These are phyloP conservation scores for Fusarium bulbicola DNA, from an alignment of 2,329 filamentous ascomycete genomes.

Conservation along the genomic window DNA sequence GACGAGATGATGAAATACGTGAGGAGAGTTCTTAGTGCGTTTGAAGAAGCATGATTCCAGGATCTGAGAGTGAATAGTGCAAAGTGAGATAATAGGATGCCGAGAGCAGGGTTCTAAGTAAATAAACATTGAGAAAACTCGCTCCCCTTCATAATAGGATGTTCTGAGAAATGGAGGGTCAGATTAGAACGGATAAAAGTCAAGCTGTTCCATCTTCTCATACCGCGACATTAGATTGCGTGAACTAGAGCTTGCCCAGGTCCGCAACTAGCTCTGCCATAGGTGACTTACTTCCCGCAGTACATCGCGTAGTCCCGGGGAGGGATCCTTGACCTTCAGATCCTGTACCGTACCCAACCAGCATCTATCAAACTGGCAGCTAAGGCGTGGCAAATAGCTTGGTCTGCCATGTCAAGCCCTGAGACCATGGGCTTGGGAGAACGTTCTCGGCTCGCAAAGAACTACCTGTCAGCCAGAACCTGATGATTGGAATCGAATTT, in stretches of 20 bases:
- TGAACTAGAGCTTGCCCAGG: fast-evolving
- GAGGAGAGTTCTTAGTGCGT: not conserved
- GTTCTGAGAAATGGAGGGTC: no score
- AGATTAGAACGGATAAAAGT: no score
- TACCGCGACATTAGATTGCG: not conserved
- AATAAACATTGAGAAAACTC: not conserved
- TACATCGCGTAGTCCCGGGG: fast-evolving
- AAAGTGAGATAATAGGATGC: no score
- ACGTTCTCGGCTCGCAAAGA: not conserved
- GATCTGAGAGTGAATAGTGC: not conserved
- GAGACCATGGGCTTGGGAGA: not conserved
- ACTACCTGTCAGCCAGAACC: not conserved
- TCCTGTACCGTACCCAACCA: not conserved
- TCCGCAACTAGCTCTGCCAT: not conserved
- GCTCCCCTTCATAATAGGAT: not conserved
- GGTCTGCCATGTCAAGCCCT: not conserved
- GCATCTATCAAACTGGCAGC: not conserved
- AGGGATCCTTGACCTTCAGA: not conserved
- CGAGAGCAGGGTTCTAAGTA: not conserved
- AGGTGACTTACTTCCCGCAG: not conserved
- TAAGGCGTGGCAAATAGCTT: not conserved
- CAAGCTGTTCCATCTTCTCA: not conserved
- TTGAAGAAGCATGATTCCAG: not conserved
- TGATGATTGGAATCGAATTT: not conserved
- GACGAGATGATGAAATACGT: not conserved